Evolutionary conservation across 352 stramenopile species (phyloP).

Genomic region (Phytopythium delawarense): DNA sequence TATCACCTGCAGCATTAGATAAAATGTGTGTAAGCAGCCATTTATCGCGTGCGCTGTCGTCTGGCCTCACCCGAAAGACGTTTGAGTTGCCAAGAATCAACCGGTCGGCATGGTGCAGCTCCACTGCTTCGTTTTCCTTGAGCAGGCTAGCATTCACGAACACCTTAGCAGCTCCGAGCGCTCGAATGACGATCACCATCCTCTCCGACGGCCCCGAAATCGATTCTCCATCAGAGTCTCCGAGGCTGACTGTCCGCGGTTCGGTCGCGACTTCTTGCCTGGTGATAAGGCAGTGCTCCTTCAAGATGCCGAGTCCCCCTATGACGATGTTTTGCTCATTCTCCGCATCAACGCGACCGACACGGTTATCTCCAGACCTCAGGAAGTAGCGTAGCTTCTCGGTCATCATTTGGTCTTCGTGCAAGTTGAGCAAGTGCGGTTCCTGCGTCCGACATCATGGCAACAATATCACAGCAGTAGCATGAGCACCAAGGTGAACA

Average conservation of each 20-base stretch:
- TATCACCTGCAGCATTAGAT: constrained; percentile 27
- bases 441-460: constrained; percentile 19
- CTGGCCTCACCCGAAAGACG: constrained; percentile 49
- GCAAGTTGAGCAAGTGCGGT: constrained; percentile 81
- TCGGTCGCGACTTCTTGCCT: constrained; percentile 1
- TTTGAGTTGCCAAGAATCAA: constrained; percentile 77
- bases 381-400: constrained; percentile 85
- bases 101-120: constrained; percentile 61
- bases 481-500: background rate
- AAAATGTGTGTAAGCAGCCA: background rate
- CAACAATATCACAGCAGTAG: background rate
- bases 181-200: background rate
- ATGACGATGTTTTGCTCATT: constrained; percentile 76
- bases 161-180: constrained; percentile 40
- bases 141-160: constrained; percentile 69
- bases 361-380: constrained; percentile 39
- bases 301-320: constrained; percentile 70
- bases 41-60: background rate
- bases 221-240: background rate
- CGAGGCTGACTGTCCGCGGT: background rate
- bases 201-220: background rate
- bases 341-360: constrained; percentile 63
- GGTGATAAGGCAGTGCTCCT: constrained; percentile 62
- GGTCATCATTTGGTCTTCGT: constrained; percentile 85
- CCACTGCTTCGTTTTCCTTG: constrained; percentile 22